These are phyloP conservation scores for Rhizophora apiculata DNA, from an alignment of 345 rosid genomes.

Conservation along the genomic window DNA sequence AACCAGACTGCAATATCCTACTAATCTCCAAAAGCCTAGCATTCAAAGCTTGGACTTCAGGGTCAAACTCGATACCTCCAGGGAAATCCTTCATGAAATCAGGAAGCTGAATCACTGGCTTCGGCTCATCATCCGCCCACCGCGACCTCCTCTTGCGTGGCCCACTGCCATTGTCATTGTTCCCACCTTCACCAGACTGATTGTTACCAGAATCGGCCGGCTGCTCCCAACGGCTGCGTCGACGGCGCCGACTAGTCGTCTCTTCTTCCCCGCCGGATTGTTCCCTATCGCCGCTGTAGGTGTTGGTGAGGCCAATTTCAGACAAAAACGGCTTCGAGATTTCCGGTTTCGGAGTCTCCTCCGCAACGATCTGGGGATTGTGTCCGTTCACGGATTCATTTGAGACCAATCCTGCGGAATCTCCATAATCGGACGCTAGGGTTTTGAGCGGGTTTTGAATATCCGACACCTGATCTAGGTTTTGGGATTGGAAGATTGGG, in stretches of 20 bases:
- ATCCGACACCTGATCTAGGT: constrained; percentile 1
- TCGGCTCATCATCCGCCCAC: constrained; percentile 95
- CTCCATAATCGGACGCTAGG: neutral
- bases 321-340: constrained; percentile 42
- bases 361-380: neutral
- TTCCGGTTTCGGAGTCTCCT: constrained; percentile 25
- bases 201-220: constrained; percentile 29
- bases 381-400: constrained; percentile 2
- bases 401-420: neutral
- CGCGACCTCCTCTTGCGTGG: constrained; percentile 75
- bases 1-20: constrained; percentile 70
- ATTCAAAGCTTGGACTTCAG: constrained; percentile 84
- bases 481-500: constrained; percentile 6
- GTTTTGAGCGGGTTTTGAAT: constrained; percentile 6
- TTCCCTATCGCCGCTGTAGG: constrained; percentile 62
- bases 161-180: constrained; percentile 47
- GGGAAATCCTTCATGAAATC: constrained; percentile 86
- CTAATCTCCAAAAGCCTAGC: constrained; percentile 81
- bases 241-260: constrained; percentile 58
- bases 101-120: constrained; percentile 79
- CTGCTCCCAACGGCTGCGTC: constrained; percentile 92
- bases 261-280: constrained; percentile 90
- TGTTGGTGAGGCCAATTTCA: constrained; percentile 58
- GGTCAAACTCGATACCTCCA: constrained; percentile 94
- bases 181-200: constrained; percentile 23